Base-by-base conservation (phyloP, 805 yeast genomes). In the Ogataea kodamae region DNA sequence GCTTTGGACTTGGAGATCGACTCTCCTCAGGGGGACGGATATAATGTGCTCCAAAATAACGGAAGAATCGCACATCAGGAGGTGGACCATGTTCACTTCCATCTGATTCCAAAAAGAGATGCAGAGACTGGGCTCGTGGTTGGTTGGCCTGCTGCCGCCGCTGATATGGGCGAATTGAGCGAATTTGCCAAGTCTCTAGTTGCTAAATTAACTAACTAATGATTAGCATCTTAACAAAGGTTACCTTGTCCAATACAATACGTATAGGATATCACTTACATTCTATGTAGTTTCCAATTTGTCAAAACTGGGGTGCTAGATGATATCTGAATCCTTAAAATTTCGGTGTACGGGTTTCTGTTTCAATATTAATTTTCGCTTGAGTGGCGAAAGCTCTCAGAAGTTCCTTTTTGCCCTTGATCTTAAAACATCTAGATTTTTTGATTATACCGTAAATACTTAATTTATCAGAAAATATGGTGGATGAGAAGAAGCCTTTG, bases 51-150 rank as follows among this genome's bases (percentile, higher is more conserved):
- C 46, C 97, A 89, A 62, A 92, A 90, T 70, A 92, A 90, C 50
- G 97, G 97, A 30, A 66, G 85, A 56, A 79, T 89, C 54, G 98
- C 97, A 9, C 97, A 92, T 57, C 98, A 90, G 66, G 81, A 73
- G 36, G 97, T 92, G 37, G 92, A 84, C 48, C 98, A 90, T 58
- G 97, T 92, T 39, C 98, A 90, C 60, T 84, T 92, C 74, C 98
- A 90, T 60, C 76, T 90, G 59, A 90, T 90, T 56, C 98, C 98
- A 31, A 90, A 90, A 72, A 72, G 72, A 39, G 80, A 78, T 50
- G 65, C 61, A 2, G 70, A 72, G 24, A 68, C 89, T 12, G 98
- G 98, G 1, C 70, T 90, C 44, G 72, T 70, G 21, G 87, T 90
- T 19, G 96, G 92, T 17, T 92, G 98, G 97, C 97, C 97, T n/a